Conservation (phyloP, 441 rosid species). For the Croton setiger region DNA sequence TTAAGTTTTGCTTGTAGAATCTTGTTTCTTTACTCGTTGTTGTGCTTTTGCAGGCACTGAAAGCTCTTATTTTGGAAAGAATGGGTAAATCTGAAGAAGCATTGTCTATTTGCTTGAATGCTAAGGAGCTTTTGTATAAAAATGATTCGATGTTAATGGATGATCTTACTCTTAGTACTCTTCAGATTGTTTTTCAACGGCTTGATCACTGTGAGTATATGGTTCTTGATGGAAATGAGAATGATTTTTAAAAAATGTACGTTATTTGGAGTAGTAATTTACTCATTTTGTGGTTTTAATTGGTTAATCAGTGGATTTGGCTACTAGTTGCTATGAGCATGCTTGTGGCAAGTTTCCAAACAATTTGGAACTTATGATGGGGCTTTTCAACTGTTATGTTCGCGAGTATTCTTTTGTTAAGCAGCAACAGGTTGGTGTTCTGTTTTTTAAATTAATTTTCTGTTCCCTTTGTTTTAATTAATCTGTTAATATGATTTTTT, state of each 20-base stretch:
- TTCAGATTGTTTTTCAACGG: slow-evolving; percentile 91
- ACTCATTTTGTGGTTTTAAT: not conserved
- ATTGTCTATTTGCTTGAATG: slow-evolving; percentile 55
- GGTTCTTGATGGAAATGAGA: not conserved
- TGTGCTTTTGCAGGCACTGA: slow-evolving; percentile 58
- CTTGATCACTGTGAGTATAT: slow-evolving; percentile 76
- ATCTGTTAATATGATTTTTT: slow-evolving; percentile 2
- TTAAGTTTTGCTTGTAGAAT: not conserved
- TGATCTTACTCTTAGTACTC: slow-evolving; percentile 96
- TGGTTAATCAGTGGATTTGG: slow-evolving; percentile 73
- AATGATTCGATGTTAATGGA: slow-evolving; percentile 80
- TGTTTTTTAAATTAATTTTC: not conserved
- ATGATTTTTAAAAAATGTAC: not conserved
- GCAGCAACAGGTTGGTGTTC: slow-evolving; percentile 88
- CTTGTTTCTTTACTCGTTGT: not conserved
- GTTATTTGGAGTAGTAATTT: not conserved
- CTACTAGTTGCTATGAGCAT: slow-evolving; percentile 89
- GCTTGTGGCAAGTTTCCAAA: slow-evolving; percentile 76
- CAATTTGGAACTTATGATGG: slow-evolving; percentile 94
- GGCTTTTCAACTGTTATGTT: slow-evolving; percentile 95
- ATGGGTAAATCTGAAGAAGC: slow-evolving; percentile 91
- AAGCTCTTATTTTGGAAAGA: slow-evolving; percentile 82
- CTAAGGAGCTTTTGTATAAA: slow-evolving; percentile 72
- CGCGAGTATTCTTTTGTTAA: slow-evolving; percentile 93
- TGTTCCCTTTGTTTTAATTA: not conserved